Evolutionary conservation across 139 green algal genomes (phyloP).

Genomic region (Chlorokybus atmophyticus): DNA sequence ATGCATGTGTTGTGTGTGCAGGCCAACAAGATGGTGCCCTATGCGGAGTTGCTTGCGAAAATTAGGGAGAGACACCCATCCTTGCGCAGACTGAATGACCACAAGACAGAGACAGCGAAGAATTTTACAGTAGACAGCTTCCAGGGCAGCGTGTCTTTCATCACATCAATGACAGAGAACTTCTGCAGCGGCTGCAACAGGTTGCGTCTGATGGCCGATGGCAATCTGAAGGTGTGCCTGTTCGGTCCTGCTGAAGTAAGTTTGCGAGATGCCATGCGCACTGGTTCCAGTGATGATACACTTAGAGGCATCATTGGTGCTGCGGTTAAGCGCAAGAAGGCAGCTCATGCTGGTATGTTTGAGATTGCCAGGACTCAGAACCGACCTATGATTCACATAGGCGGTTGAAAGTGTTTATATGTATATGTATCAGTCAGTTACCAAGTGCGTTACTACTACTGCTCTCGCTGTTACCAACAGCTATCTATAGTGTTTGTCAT

Average conservation of each 20-base stretch:
- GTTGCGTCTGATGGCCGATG: slow-evolving; percentile 86
- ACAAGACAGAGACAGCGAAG: slow-evolving; percentile 26
- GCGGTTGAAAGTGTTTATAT: slow-evolving; percentile 64
- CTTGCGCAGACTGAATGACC: slow-evolving; percentile 15
- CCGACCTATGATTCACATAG: slow-evolving; percentile 92
- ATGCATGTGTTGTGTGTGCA: no score
- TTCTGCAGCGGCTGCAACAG: slow-evolving; percentile 73
- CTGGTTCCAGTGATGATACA: slow-evolving; percentile 64
- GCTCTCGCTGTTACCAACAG: no score
- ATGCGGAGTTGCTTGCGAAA: slow-evolving; percentile 50
- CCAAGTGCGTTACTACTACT: no score
- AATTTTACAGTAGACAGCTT: slow-evolving; percentile 59
- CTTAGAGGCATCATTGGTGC: slow-evolving; percentile 63
- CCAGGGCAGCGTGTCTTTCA: slow-evolving; percentile 73
- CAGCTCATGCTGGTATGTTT: slow-evolving; percentile 85
- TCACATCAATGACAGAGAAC: slow-evolving; percentile 90
- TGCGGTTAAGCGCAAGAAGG: slow-evolving; percentile 71
- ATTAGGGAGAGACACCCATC: slow-evolving; percentile 6
- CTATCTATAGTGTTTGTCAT: no score
- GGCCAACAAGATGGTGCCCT: slow-evolving; percentile 70
- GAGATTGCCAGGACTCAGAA: slow-evolving; percentile 68
- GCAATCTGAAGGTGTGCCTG: slow-evolving; percentile 85
- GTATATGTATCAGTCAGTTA: no score
- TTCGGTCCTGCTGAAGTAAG: slow-evolving; percentile 84
- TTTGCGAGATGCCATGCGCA: slow-evolving; percentile 77